Conservation (phyloP, 441 rosid genomes). For the Eruca vesicaria region DNA sequence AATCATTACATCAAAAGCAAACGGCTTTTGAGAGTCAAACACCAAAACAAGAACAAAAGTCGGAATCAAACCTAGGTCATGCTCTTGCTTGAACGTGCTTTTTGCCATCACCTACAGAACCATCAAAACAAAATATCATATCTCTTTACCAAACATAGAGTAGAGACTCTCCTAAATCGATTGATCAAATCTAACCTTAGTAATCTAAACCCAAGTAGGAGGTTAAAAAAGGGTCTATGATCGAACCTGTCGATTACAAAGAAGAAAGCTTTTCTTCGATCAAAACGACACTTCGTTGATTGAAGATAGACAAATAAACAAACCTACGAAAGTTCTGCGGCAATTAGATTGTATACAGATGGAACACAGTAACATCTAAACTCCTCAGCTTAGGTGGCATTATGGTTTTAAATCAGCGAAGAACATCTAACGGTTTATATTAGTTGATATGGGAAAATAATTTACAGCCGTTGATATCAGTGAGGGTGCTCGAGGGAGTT, state of each 20-base stretch:
- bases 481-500: background rate
- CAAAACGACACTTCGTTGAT: slow-evolving; percentile 28
- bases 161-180: too few species aligned
- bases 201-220: too few species aligned
- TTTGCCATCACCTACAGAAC: slow-evolving; percentile 26
- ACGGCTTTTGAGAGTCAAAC: background rate
- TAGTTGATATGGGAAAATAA: background rate
- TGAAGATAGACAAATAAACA: slow-evolving; percentile 20
- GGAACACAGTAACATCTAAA: background rate
- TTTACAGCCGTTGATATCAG: background rate
- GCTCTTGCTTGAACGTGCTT: slow-evolving; percentile 39
- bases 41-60: background rate
- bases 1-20: too few species aligned
- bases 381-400: slow-evolving; percentile 11
- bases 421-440: slow-evolving; percentile 7
- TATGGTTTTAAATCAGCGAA: background rate
- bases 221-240: background rate
- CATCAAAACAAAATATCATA: too few species aligned
- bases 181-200: too few species aligned
- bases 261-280: slow-evolving; percentile 21
- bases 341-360: background rate
- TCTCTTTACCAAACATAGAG: too few species aligned
- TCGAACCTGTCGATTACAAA: slow-evolving; percentile 24
- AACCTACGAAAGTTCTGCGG: slow-evolving; percentile 8
- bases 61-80: slow-evolving; percentile 28